Conservation (phyloP, 345 rosid species). For the Populus alba region DNA sequence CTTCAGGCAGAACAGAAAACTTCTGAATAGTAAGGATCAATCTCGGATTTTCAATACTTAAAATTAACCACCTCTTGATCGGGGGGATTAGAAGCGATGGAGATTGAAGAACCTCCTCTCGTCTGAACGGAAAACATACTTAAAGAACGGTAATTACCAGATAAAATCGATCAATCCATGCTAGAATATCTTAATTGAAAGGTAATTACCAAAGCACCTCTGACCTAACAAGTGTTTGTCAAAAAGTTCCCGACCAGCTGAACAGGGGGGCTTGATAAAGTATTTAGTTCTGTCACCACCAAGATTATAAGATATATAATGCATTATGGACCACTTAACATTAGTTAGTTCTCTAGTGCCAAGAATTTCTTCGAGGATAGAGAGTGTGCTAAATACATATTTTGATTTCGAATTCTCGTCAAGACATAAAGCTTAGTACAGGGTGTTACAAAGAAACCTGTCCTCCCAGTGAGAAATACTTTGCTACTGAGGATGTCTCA, state of each 20-base stretch:
- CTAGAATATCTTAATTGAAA: not conserved
- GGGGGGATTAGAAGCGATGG: not conserved
- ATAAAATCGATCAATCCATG: no score
- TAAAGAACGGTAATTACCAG: no score
- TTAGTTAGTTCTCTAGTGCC: not conserved
- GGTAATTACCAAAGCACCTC: not conserved
- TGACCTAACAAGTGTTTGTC: not conserved
- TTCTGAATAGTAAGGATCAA: not conserved
- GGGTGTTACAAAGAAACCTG: not conserved
- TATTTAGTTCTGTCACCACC: not conserved
- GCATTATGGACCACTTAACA: not conserved
- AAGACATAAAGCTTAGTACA: constrained; percentile 8
- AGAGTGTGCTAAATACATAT: not conserved
- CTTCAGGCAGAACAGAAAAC: no score
- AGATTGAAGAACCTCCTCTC: not conserved
- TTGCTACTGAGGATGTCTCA: no score
- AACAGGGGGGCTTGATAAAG: not conserved
- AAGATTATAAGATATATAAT: not conserved
- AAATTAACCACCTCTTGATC: not conserved
- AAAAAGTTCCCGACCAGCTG: constrained; percentile 7
- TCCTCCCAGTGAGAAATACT: no score
- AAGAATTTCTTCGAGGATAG: not conserved
- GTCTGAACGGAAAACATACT: not conserved
- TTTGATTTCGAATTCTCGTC: not conserved
- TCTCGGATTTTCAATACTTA: no score